Evolutionary conservation across 2,329 filamentous ascomycete genomes (phyloP), one percentile per base, ranked within the genome.

Genomic region (Sporothrix luriei): DNA sequence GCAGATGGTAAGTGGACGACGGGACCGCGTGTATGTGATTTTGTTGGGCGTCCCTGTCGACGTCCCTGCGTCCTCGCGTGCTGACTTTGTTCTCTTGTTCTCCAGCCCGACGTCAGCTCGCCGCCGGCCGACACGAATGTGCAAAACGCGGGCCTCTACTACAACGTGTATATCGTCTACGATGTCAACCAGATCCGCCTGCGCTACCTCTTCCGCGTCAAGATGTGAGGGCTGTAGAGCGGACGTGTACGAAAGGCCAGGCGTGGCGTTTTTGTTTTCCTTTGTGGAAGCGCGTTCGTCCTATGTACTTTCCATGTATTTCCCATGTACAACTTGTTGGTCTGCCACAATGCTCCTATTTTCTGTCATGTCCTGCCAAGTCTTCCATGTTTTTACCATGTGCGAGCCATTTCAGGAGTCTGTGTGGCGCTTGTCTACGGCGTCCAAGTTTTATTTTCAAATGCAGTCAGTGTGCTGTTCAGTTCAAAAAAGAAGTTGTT

Each of bases 81-180:
- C 57, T 49, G 49, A 65, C 55, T 3, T 7, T 74, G 67, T 51
- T 49, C 49, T 62, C 55, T 3, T 7, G 21, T 14, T 4, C 11
- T 16, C 6, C 40, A 72, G 71, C 72, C 73, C 55, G 85, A 89
- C 74, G 43, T 72, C 0, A 29, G 70, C 2, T 26, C 57, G 78
- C 79, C 0, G 76, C 85, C 87, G 0, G 84, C 83, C 0, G 68
- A 77, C 0, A 90, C 86, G 0, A 78, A 82, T 0, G 76, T 86
- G 0, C 43, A 72, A 0, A 75, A 78, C 13, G 83, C 86, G 0
- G 79, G 77, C 38, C 80, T 93, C 26, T 77, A 80, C 65, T 92
- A 92, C 80, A 92, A 93, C 76, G 90, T 93, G 80, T 92, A 88
- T 77, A 91, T 92, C 72, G 84, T 83, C 66, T 93, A 93, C 75